phyloP scores from a whole-genome alignment of 2,329 filamentous ascomycete species.

The Didymellaceae sp. region DNA sequence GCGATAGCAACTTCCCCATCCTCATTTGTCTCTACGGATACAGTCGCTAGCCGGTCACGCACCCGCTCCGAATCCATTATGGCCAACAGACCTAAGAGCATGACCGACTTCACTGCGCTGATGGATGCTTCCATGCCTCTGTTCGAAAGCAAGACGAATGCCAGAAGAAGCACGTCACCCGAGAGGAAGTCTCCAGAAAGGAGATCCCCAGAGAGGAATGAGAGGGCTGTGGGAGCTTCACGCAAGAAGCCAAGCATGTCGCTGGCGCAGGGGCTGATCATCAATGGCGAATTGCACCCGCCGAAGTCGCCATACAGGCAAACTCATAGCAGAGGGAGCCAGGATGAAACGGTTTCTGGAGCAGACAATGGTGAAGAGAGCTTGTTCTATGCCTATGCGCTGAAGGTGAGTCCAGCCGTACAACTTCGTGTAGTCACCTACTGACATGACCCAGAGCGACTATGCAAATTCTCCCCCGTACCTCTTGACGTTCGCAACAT shows the following conservation, averaged over 20 bases:
- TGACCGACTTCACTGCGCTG: conserved; percentile 43
- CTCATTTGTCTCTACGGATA: conserved; percentile 4
- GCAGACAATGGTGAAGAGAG: conserved; percentile 21
- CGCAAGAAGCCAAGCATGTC: conserved; percentile 45
- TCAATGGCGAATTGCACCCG: conserved; percentile 36
- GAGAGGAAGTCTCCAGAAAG: conserved; percentile 34
- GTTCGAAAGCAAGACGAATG: conserved; percentile 32
- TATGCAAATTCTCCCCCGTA: conserved; percentile 41
- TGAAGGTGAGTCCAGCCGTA: conserved; percentile 44
- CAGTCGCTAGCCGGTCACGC: conserved; percentile 8
- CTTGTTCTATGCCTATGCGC: conserved; percentile 46
- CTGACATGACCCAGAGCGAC: conserved; percentile 36
- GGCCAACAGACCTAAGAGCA: conserved; percentile 38
- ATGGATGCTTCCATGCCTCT: conserved; percentile 38
- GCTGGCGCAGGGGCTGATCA: conserved; percentile 46
- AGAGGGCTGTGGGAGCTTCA: conserved; percentile 18
- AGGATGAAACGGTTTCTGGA: conserved; percentile 6
- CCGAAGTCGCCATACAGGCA: conserved; percentile 28
- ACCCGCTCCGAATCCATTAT: conserved; percentile 12
- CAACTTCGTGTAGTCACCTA: too few species aligned
- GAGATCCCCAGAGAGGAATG: conserved; percentile 28
- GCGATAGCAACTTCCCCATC: not conserved
- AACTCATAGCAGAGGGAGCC: conserved; percentile 14
- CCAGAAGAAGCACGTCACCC: conserved; percentile 29
- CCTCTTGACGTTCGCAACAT: conserved; percentile 44